A percentile compares a stretch with the other conserved stretches of the same genome.
Conservation (phyloP, 148 eudicot genomes). For the Cornus florida region DNA sequence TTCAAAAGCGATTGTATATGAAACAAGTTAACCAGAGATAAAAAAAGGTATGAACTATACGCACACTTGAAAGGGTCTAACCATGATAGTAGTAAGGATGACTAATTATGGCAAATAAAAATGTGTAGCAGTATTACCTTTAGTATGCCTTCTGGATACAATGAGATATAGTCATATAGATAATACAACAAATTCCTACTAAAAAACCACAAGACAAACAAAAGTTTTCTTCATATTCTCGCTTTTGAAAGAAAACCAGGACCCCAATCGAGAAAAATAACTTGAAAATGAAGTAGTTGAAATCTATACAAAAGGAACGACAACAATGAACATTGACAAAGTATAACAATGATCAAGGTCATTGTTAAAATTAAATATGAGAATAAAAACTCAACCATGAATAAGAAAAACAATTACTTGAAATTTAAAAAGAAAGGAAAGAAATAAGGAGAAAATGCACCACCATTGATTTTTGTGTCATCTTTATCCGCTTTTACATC, state of each 20-base stretch:
- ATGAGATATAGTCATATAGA: too few relatives aligned
- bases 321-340: not conserved
- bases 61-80: too few relatives aligned
- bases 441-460: slow-evolving; percentile 6
- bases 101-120: too few relatives aligned
- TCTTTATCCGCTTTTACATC: slow-evolving; percentile 90
- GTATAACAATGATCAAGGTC: not conserved
- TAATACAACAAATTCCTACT: not conserved
- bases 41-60: too few relatives aligned
- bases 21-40: too few relatives aligned
- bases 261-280: not conserved
- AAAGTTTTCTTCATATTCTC: not conserved
- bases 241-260: not conserved
- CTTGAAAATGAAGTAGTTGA: not conserved
- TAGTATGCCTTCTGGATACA: too few relatives aligned
- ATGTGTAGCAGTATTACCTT: too few relatives aligned
- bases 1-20: too few relatives aligned
- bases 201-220: too few relatives aligned
- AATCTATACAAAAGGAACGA: not conserved
- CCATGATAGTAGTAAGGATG: too few relatives aligned
- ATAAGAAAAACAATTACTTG: not conserved
- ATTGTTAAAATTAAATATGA: not conserved
- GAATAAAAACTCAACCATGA: not conserved
- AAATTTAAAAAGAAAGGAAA: not conserved
- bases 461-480: slow-evolving; percentile 77